A percentile compares a stretch with the other conserved stretches of the same genome.
Evolutionary conservation across 2,329 filamentous ascomycete species (phyloP).

Genomic region (Aquanectria penicillioides): DNA sequence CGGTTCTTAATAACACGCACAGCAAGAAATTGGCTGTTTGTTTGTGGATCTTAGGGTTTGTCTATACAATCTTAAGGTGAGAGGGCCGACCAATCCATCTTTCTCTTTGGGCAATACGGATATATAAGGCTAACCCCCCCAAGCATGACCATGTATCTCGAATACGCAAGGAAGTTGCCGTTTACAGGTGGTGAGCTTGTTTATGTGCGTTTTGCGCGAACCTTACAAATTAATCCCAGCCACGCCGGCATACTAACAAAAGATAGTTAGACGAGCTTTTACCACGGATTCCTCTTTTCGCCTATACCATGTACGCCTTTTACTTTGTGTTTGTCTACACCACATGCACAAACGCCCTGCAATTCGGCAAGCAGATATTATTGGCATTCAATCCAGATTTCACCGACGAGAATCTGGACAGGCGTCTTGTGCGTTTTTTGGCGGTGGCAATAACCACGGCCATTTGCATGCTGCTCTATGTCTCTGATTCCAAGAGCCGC

Average conservation of each 20-base stretch:
- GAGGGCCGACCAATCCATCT: not conserved
- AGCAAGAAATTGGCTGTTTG: not conserved
- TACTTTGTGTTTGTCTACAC: not conserved
- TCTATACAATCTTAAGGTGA: not conserved
- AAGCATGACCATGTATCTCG: conserved; percentile 4
- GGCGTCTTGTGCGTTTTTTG: not conserved
- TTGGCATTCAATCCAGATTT: not conserved
- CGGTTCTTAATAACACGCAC: not conserved
- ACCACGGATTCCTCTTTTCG: not conserved
- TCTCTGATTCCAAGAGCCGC: not conserved
- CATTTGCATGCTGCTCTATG: not conserved
- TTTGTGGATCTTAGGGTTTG: not conserved
- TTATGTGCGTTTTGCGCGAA: too few species aligned
- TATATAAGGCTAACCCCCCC: not conserved
- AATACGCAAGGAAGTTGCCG: not conserved
- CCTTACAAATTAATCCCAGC: too few species aligned
- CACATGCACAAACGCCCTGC: not conserved
- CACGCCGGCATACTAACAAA: too few species aligned
- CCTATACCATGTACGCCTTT: not conserved
- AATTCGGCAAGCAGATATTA: not conserved
- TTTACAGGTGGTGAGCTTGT: conserved; percentile 1
- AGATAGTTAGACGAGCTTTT: not conserved
- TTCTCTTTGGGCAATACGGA: not conserved
- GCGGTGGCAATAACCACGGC: not conserved
- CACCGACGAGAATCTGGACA: not conserved